These are phyloP conservation scores for Gossypium sturtianum DNA, from an alignment of 345 rosid species.

Conservation along the genomic window DNA sequence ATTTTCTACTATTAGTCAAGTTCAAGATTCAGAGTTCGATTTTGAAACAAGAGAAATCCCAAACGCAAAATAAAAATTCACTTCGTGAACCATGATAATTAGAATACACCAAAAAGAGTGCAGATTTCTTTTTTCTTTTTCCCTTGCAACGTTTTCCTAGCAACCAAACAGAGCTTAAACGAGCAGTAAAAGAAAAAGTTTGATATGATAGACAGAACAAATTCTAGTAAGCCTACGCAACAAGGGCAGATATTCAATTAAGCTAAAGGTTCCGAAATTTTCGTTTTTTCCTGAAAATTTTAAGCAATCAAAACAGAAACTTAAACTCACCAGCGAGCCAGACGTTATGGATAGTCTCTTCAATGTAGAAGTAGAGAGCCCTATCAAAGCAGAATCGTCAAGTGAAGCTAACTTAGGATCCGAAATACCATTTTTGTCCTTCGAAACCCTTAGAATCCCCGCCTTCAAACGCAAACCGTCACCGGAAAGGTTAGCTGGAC, in stretches of 20 bases:
- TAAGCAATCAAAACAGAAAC: not conserved
- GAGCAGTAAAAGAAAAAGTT: not conserved
- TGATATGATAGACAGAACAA: not conserved
- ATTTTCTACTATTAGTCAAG: not conserved
- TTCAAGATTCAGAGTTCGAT: not conserved
- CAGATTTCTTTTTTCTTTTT: not conserved
- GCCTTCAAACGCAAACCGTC: constrained; percentile 36
- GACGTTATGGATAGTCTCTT: constrained; percentile 61
- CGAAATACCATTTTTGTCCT: constrained; percentile 21
- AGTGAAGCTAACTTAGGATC: constrained; percentile 39
- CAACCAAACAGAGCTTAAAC: not conserved
- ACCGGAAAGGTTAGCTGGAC: constrained; percentile 3
- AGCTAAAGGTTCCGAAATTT: not conserved
- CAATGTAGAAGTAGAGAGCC: constrained; percentile 60
- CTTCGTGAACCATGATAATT: not conserved
- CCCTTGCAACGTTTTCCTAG: not conserved
- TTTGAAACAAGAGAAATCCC: not conserved
- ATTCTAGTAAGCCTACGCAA: not conserved
- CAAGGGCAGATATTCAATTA: not conserved
- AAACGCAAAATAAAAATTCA: not conserved
- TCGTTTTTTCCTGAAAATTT: not conserved
- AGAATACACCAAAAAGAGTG: not conserved
- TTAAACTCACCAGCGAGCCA: constrained; percentile 61
- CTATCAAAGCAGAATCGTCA: constrained; percentile 60
- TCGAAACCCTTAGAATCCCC: constrained; percentile 59